Base-by-base conservation (phyloP, 1,284 basidiomycete genomes). In the Puccinia novopanici region DNA sequence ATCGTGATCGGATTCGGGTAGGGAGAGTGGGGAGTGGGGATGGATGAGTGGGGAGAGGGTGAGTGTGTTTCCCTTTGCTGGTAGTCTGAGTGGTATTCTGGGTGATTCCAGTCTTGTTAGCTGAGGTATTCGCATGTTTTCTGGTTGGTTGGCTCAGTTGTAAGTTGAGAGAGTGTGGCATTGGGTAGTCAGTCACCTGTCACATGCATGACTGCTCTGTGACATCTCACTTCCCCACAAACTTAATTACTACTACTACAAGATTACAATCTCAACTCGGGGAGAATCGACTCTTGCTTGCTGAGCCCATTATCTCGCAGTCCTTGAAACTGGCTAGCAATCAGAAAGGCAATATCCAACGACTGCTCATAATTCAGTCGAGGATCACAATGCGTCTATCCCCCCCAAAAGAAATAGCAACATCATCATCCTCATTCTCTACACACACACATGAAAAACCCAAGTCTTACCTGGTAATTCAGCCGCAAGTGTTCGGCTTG, bases 311-410 rank as follows among this genome's bases (percentile, higher is more conserved):
- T 50, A 48, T 68, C n/a, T 34, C 65, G 19, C 45, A 68, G 37
- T 50, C 65, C 42, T 48, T 68, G 65, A n/a, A 87, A 84, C 81
- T 87, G 83, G 80, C 87, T 86, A 12, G 87, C 84, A 57, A 88
- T 84, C 27, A 88, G 82, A 84, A 88, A 88, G 0, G 87, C 87
- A 52, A 88, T 86, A 83, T 88, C 87, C 6, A 89, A 85, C 3
- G 87, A 87, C 83, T 89, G 89, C 84, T 89, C 89, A 82, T 88
- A 88, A 85, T 89, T 89, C 79, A 89, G 85, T 15, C 86, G 82
- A 0, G 87, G 85, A 61, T 85, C 84, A 78, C 84, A 85, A 81
- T 85, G 84, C 59, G 84, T 83, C 81, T n/a, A n/a, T n/a, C n/a
- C n/a, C n/a, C n/a, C n/a, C n/a, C n/a, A n/a, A n/a, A n/a, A n/a